Conservation (phyloP, 306 rosid species). For the Acacia crassicarpa region DNA sequence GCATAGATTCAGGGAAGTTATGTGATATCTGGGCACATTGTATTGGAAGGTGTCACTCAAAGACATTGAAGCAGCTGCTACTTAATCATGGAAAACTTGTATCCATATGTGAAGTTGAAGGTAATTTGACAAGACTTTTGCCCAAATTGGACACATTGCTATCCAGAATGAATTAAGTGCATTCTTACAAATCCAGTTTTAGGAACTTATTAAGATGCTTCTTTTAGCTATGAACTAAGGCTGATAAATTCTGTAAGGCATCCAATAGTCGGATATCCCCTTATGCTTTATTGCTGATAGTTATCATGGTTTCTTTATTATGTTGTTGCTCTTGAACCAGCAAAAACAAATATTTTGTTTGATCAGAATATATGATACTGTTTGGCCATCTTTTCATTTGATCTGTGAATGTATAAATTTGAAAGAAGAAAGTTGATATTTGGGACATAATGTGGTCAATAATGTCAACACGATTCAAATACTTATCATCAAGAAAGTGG, state of each 20-base stretch:
- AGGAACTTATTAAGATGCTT: slow-evolving; percentile 6
- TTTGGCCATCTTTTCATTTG: slow-evolving; percentile 5
- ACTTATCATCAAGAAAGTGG: slow-evolving; percentile 6
- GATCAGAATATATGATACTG: slow-evolving; percentile 8
- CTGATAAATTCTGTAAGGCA: slow-evolving; percentile 3
- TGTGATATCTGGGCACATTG: slow-evolving; percentile 75
- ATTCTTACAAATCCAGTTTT: slow-evolving; percentile 17
- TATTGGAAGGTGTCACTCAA: slow-evolving; percentile 90
- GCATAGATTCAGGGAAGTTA: slow-evolving; percentile 69
- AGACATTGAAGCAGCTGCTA: slow-evolving; percentile 87
- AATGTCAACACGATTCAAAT: slow-evolving; percentile 9
- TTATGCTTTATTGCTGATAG: slow-evolving; percentile 11
- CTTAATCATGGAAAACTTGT: slow-evolving; percentile 85
- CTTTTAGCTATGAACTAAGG: slow-evolving; percentile 16
- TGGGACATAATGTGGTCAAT: slow-evolving; percentile 6
- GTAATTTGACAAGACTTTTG: slow-evolving; percentile 44
- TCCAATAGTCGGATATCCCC: background rate
- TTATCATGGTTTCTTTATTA: background rate
- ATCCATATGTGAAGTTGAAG: slow-evolving; percentile 89
- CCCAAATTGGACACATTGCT: slow-evolving; percentile 14
- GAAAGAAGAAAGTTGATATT: slow-evolving; percentile 17
- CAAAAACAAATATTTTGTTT: background rate
- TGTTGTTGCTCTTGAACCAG: slow-evolving; percentile 9
- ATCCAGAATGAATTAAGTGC: slow-evolving; percentile 13
- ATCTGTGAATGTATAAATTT: slow-evolving; percentile 14